Base-by-base conservation (phyloP, 2,329 filamentous ascomycete genomes). In the Colletotrichum sp. region DNA sequence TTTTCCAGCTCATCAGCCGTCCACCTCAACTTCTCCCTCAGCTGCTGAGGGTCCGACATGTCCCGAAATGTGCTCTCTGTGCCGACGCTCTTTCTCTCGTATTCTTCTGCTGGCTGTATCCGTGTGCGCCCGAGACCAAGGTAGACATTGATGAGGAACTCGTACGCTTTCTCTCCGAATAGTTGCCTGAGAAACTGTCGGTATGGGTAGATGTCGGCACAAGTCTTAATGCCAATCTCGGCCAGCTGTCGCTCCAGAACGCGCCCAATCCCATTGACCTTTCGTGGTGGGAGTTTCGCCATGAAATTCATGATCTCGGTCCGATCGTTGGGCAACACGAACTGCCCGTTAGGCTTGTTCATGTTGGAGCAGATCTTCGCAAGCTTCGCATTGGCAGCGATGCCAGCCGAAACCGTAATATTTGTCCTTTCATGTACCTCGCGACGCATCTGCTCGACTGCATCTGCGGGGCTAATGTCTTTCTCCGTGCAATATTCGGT, bases 291-390 rank as follows among this genome's bases (percentile, higher is more conserved):
- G 28, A 99, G 87, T 34, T 93, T 90, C 13, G 90, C 89, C 94
- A 99, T 98, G 82, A 98, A 99, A 1, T 89, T 86, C 90, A 99
- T 92, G 75, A 99, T 95, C 1, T 92, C 89, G 30, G 87, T 85
- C 12, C 96, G 90, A 55, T 98, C 93, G 68, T 90, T 94, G 0
- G 93, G 90, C 3, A 99, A 87, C 12, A 91, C 86, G 80, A 94
- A 99, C 82, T 99, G 97, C 0, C 97, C 97, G 80, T 99, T 98
- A 0, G 97, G 97, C 82, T 99, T 99, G 84, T 99, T 98, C 83
- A 94, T 92, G 82, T 99, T 98, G 22, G 95, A 98, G 80, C 94
- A 95, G 36, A 99, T 98, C 85, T 99, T 99, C 34, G 97, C 96
- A 16, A 99, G 89, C 82, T 96, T 96, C 1, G 96, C 93, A 83